Conservation (phyloP, 1,284 basidiomycete genomes). For the Butyriboletus appendiculatus region DNA sequence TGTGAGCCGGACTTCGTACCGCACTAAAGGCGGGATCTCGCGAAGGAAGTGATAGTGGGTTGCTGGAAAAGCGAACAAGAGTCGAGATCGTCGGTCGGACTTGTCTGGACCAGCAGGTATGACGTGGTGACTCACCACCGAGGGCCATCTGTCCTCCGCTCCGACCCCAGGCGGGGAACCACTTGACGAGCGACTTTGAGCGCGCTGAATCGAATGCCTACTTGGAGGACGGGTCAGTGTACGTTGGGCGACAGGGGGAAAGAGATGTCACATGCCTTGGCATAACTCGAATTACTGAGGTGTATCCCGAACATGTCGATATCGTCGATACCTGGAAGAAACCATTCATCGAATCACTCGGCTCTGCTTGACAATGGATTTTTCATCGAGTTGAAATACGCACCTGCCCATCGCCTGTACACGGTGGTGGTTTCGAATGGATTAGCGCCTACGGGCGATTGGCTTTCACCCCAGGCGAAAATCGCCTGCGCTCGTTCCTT, state of each 20-base stretch:
- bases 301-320: conserved; percentile 65
- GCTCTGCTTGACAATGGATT: not conserved
- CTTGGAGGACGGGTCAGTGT: not conserved
- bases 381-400: conserved; percentile 28
- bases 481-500: conserved; percentile 40
- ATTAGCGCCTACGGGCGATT: conserved; percentile 56
- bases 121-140: conserved; percentile 47
- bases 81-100: not conserved
- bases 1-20: conserved; percentile 70
- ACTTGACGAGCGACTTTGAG: conserved; percentile 42
- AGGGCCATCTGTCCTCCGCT: conserved; percentile 71
- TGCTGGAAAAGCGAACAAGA: conserved; percentile 38
- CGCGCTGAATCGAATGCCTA: conserved; percentile 48
- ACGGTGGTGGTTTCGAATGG: conserved; percentile 49
- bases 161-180: conserved; percentile 64
- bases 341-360: not conserved
- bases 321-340: conserved; percentile 59
- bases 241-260: not conserved
- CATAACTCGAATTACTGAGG: conserved; percentile 76
- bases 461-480: conserved; percentile 43
- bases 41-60: conserved; percentile 75
- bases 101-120: not conserved
- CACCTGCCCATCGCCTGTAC: conserved; percentile 58
- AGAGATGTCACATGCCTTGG: conserved; percentile 55
- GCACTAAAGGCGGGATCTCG: conserved; percentile 74